Conservation (phyloP, 768 basidiomycete species). For the Krasilnikovozyma curviuscula region DNA sequence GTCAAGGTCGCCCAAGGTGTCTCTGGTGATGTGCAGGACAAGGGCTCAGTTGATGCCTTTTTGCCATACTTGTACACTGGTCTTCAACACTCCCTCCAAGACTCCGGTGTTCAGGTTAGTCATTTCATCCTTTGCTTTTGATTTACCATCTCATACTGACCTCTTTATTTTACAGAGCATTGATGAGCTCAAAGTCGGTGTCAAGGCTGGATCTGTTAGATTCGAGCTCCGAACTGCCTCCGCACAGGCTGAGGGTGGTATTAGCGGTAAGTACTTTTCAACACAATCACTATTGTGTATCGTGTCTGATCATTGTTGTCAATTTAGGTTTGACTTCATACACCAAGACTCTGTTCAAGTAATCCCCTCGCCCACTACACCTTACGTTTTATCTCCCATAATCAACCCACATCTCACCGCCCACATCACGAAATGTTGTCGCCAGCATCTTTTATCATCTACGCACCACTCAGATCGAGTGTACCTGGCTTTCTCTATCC, state of each 20-base stretch:
- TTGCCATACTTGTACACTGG: conserved; percentile 65
- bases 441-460: too few relatives aligned
- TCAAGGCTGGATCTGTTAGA: conserved; percentile 45
- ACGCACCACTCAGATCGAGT: too few relatives aligned
- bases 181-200: conserved; percentile 44
- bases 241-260: conserved; percentile 87
- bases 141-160: background rate
- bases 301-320: too few relatives aligned
- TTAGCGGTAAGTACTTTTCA: conserved; percentile 91
- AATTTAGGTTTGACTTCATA: too few relatives aligned
- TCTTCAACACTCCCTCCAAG: conserved; percentile 85
- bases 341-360: too few relatives aligned
- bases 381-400: too few relatives aligned
- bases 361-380: too few relatives aligned
- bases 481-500: too few relatives aligned
- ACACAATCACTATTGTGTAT: too few relatives aligned
- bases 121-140: too few relatives aligned
- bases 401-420: too few relatives aligned
- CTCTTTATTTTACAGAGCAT: conserved; percentile 27
- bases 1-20: conserved; percentile 90
- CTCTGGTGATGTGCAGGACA: conserved; percentile 89
- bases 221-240: conserved; percentile 88
- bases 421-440: too few relatives aligned
- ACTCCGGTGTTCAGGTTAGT: conserved; percentile 51
- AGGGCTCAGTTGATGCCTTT: conserved; percentile 84